Evolutionary conservation across 176 grass and related monocot genomes (phyloP), one percentile per base, ranked within the genome.

Genomic region (Areca catechu): DNA sequence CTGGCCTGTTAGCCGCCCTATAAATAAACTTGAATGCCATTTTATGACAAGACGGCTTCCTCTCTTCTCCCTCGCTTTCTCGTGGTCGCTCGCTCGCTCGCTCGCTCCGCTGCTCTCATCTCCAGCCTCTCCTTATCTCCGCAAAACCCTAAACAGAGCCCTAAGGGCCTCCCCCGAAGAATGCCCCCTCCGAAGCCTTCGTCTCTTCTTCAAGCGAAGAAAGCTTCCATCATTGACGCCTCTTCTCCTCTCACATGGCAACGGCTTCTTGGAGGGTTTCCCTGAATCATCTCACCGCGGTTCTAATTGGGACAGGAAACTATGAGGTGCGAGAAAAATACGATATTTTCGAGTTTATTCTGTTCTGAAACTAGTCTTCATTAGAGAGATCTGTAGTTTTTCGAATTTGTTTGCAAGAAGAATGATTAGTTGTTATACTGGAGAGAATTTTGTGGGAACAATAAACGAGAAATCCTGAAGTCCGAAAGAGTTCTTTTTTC

Each of bases 241-340:
- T 61, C 71, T 51, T 37, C 37, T 20, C 50, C 67, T 54, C 43
- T 53, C 47, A 19, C 6, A 22, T 23, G 47, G 21, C 48, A 52
- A 60, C 10, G 25, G 53, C 2, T 15, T 61, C 14, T 18, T 61
- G 65, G 58, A 29, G n/a, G 63, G 60, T 71, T 9, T 71, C 61
- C 3, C 18, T 67, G 60, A 47, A 21, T 17, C 65, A 54, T 25
- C 14, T 76, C 16, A 71, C 65, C 14, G 30, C 23, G 7, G n/a
- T 55, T 82, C 71, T 54, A 15, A 7, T 30, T 18, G 66, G 53
- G 48, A 48, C 60, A 20, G 76, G 58, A 58, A 66, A 67, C 20
- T 76, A 82, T 29, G 67, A 82, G 79, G 67, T 71, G 23, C 10
- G 10, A 43, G 14, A 14, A 34, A 43, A 43, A 43, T 12, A 43